These are phyloP conservation scores for Skeletonema tropicum DNA, from an alignment of 108 stramenopile species.

Conservation along the genomic window DNA sequence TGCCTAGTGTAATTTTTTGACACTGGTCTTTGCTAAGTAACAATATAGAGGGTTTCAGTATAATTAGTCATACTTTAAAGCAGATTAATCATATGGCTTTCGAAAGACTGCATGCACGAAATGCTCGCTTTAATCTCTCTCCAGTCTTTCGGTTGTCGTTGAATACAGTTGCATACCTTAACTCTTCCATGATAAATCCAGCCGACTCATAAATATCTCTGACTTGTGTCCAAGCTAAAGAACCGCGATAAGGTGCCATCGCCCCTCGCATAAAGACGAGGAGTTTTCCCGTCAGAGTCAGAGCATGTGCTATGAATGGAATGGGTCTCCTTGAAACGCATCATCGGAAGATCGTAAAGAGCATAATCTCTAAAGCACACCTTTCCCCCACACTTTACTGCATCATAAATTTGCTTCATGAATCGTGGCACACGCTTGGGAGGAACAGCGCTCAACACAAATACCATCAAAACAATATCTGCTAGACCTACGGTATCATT, in stretches of 20 bases:
- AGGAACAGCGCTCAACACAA: conserved; percentile 42
- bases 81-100: conserved; percentile 19
- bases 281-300: not conserved
- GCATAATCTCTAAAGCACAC: conserved; percentile 53
- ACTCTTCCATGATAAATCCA: conserved; percentile 34
- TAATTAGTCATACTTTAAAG: not conserved
- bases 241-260: conserved; percentile 47
- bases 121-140: conserved; percentile 35
- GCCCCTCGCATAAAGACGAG: conserved; percentile 34
- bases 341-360: conserved; percentile 50
- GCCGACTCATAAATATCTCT: conserved; percentile 28
- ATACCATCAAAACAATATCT: conserved; percentile 38
- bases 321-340: conserved; percentile 28
- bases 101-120: conserved; percentile 44
- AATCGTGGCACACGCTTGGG: conserved; percentile 22
- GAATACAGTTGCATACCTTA: conserved; percentile 47
- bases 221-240: conserved; percentile 26
- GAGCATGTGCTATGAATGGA: conserved; percentile 1
- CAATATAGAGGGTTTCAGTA: too few species aligned
- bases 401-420: conserved; percentile 21
- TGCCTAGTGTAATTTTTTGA: not conserved
- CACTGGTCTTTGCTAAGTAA: not conserved
- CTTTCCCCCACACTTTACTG: conserved; percentile 22
- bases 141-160: conserved; percentile 49
- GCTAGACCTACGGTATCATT: conserved; percentile 20